A percentile compares a stretch with the other conserved stretches of the same genome.
phyloP scores from a whole-genome alignment of 768 basidiomycete genomes.

The Leucogyrophana mollusca region DNA sequence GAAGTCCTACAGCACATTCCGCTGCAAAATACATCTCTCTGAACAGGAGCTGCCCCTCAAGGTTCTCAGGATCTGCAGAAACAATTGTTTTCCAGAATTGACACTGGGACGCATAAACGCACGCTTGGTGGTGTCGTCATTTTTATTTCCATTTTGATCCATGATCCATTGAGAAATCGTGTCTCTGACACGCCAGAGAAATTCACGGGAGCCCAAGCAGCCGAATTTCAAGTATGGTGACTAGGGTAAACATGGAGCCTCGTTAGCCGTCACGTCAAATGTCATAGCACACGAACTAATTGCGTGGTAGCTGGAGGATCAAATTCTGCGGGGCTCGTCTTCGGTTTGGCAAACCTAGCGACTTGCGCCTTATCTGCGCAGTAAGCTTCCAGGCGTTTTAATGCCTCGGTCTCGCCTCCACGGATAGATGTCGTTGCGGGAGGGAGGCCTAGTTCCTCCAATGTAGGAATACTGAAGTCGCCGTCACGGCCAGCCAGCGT shows the following conservation, averaged over 20 bases:
- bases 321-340: constrained; percentile 9
- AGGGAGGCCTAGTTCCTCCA: constrained; percentile 15
- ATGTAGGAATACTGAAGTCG: constrained; percentile 23
- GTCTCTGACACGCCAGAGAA: constrained; percentile 13
- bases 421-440: constrained; percentile 26
- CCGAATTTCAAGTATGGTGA: constrained; percentile 16
- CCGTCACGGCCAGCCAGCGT: constrained; percentile 14
- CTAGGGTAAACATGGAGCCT: constrained; percentile 21
- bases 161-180: constrained; percentile 5
- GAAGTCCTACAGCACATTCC: constrained; percentile 2
- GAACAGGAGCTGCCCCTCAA: constrained; percentile 6
- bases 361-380: constrained; percentile 13
- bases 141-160: too few species aligned
- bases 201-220: constrained; percentile 17
- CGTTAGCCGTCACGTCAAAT: constrained; percentile 9
- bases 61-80: neutral
- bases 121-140: constrained; percentile 1
- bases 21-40: constrained; percentile 11
- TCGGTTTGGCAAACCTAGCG: constrained; percentile 14
- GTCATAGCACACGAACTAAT: constrained; percentile 13
- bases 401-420: constrained; percentile 25
- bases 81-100: neutral
- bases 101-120: neutral
- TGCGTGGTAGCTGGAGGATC: constrained; percentile 21
- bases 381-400: constrained; percentile 15